These are phyloP conservation scores for Globisporangium cystogenes DNA, from an alignment of 352 stramenopile species.

Conservation along the genomic window DNA sequence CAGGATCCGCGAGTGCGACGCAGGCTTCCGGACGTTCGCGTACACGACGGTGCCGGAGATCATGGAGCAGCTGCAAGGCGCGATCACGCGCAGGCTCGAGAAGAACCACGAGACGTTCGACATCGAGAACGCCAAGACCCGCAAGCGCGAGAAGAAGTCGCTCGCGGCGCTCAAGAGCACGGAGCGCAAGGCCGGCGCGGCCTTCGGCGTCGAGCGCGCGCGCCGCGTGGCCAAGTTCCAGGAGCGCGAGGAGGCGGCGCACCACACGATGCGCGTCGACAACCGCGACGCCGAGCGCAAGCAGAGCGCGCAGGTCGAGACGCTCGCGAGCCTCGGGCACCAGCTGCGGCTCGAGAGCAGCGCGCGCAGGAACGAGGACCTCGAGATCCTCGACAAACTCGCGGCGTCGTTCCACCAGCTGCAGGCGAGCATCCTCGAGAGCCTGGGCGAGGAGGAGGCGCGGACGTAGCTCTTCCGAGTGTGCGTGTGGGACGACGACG, in stretches of 20 bases:
- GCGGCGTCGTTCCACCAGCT: slow-evolving; percentile 67
- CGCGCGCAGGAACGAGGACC: slow-evolving; percentile 62
- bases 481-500: no score
- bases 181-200: slow-evolving; percentile 45
- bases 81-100: slow-evolving; percentile 84
- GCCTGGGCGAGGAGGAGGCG: slow-evolving; percentile 58
- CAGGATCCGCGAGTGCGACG: slow-evolving; percentile 47
- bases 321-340: slow-evolving; percentile 38
- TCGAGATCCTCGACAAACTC: slow-evolving; percentile 79
- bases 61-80: slow-evolving; percentile 84
- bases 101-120: slow-evolving; percentile 91
- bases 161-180: slow-evolving; percentile 56
- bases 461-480: slow-evolving; percentile 5
- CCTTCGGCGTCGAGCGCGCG: slow-evolving; percentile 68
- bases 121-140: slow-evolving; percentile 91
- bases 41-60: slow-evolving; percentile 83
- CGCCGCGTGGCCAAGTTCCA: slow-evolving; percentile 51
- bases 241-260: slow-evolving; percentile 53
- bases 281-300: slow-evolving; percentile 48
- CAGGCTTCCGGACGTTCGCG: slow-evolving; percentile 61
- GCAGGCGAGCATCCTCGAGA: slow-evolving; percentile 77
- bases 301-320: slow-evolving; percentile 38
- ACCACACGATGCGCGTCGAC: slow-evolving; percentile 64
- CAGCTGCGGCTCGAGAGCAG: slow-evolving; percentile 46
- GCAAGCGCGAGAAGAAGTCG: slow-evolving; percentile 89